Evolutionary conservation across 441 rosid genomes (phyloP).

Genomic region (Mallotus japonicus): DNA sequence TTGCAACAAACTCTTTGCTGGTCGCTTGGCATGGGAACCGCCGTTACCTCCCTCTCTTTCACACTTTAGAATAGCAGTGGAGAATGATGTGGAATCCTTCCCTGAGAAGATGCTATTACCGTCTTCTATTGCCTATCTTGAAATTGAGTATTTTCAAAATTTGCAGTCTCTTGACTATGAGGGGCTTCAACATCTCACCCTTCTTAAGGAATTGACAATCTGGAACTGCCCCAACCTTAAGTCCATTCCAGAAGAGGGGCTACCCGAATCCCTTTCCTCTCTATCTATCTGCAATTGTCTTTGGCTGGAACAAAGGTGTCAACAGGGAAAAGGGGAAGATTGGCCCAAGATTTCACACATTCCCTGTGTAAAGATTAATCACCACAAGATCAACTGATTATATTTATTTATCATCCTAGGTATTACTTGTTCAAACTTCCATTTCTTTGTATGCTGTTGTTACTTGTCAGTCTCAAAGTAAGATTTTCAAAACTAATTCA

Average conservation of each 20-base stretch:
- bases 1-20: conserved; percentile 32
- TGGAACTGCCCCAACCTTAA: conserved; percentile 16
- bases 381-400: not conserved
- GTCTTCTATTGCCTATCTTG: conserved; percentile 24
- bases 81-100: conserved; percentile 33
- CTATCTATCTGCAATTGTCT: not conserved
- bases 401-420: not conserved
- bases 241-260: conserved; percentile 4
- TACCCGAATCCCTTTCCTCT: conserved; percentile 9
- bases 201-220: conserved; percentile 2
- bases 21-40: conserved; percentile 24
- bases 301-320: conserved; percentile 5
- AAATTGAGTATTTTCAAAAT: conserved; percentile 23
- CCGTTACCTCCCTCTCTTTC: conserved; percentile 29
- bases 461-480: too few species aligned
- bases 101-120: conserved; percentile 11
- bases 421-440: too few species aligned
- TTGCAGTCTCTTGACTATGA: conserved; percentile 29
- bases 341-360: conserved; percentile 24
- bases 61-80: conserved; percentile 14
- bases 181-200: conserved; percentile 34
- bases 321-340: conserved; percentile 15
- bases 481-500: too few species aligned
- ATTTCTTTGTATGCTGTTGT: too few species aligned
- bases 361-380: not conserved